These are phyloP conservation scores for Solanum commersonii DNA, from an alignment of 257 asterid genomes.

Conservation along the genomic window DNA sequence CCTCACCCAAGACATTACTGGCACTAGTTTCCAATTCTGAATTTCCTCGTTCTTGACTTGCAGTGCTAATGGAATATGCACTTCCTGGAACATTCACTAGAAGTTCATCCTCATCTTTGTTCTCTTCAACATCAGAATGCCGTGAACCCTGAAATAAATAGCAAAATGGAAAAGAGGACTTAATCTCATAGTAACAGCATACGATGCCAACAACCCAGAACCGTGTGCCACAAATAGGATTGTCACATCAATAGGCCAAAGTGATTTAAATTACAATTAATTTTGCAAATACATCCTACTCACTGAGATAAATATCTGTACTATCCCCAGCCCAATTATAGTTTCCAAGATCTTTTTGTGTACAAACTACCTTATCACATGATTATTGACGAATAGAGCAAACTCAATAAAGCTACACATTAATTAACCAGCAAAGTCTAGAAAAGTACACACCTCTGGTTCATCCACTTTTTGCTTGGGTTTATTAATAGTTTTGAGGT, in stretches of 20 bases:
- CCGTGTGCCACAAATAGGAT: background rate
- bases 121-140: slow-evolving; percentile 6
- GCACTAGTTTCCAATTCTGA: background rate
- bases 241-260: background rate
- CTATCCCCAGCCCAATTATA: background rate
- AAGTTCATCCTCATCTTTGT: slow-evolving; percentile 39
- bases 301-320: background rate
- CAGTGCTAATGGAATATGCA: slow-evolving; percentile 47
- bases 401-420: background rate
- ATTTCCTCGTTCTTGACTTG: slow-evolving; percentile 5
- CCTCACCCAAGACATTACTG: background rate
- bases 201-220: background rate
- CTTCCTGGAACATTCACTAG: slow-evolving; percentile 89
- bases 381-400: background rate
- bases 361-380: background rate
- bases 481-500: slow-evolving; percentile 23
- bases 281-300: background rate
- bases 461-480: slow-evolving; percentile 5
- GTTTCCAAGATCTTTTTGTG: background rate
- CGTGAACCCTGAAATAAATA: slow-evolving; percentile 22
- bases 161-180: background rate
- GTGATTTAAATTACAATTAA: background rate
- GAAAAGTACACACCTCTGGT: slow-evolving; percentile 33
- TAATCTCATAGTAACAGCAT: slow-evolving; percentile 1
- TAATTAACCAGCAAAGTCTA: background rate